These are phyloP conservation scores for Pterocarpus macrocarpus DNA, from an alignment of 306 rosid species.

Conservation along the genomic window DNA sequence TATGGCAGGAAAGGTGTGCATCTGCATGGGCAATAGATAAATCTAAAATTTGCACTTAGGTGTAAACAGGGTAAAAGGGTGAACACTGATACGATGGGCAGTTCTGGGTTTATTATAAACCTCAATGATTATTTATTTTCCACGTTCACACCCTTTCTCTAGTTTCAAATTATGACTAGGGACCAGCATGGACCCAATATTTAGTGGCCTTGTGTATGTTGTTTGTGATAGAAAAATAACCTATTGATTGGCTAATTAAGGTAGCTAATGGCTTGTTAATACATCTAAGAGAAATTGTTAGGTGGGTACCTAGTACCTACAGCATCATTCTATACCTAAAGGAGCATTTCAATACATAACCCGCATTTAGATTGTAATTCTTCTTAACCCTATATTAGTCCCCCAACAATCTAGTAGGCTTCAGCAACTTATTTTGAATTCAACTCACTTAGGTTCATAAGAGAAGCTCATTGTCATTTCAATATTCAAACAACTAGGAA, in stretches of 20 bases:
- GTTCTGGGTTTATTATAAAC: neutral
- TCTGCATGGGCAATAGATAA: neutral
- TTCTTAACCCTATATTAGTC: too few relatives aligned
- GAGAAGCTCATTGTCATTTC: neutral
- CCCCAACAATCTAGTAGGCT: neutral
- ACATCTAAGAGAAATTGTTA: neutral
- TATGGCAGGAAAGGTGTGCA: neutral
- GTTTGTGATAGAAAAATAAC: slow-evolving; percentile 1
- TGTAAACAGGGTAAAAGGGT: neutral
- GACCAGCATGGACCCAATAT: slow-evolving; percentile 9
- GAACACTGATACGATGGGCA: neutral
- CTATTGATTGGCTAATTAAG: neutral
- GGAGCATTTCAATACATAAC: neutral
- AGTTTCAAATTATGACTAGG: neutral
- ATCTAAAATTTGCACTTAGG: neutral
- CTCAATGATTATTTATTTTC: neutral
- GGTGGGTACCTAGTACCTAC: neutral
- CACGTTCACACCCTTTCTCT: slow-evolving; percentile 7
- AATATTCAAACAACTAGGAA: neutral
- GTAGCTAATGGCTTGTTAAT: neutral
- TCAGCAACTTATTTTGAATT: neutral
- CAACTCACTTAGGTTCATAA: neutral
- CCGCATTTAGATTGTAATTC: neutral
- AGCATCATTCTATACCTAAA: neutral
- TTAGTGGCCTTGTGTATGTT: slow-evolving; percentile 15